Evolutionary conservation across 805 yeast species (phyloP).

Genomic region (Pichia kluyveri): DNA sequence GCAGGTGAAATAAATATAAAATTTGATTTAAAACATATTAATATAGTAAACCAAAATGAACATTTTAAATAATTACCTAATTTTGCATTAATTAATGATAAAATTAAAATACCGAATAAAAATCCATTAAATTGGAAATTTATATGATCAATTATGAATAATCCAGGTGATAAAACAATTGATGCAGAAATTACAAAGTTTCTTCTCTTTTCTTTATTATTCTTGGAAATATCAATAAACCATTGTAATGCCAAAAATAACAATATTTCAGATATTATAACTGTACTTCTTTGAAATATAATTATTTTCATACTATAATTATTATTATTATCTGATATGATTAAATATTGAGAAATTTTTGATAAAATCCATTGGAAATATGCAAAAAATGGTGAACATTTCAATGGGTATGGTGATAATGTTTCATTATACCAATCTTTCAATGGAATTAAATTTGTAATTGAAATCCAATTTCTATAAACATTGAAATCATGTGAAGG

Average conservation of each 20-base stretch:
- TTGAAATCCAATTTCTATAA: slow-evolving; percentile 94
- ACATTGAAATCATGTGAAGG: slow-evolving; percentile 96
- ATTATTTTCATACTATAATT: slow-evolving; percentile 70
- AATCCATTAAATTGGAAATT: slow-evolving; percentile 97
- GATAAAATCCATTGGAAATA: slow-evolving; percentile 83
- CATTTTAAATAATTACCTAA: slow-evolving; percentile 46
- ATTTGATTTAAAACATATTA: slow-evolving; percentile 91
- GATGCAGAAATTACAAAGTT: slow-evolving; percentile 75
- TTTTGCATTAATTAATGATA: slow-evolving; percentile 65
- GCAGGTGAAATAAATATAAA: slow-evolving; percentile 93
- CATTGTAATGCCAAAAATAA: slow-evolving; percentile 64
- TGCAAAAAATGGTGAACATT: slow-evolving; percentile 97
- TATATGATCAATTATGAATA: slow-evolving; percentile 85
- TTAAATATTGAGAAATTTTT: slow-evolving; percentile 35
- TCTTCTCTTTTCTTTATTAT: slow-evolving; percentile 31
- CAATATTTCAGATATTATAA: slow-evolving; percentile 65
- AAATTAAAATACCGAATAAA: slow-evolving; percentile 74
- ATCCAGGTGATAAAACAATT: slow-evolving; percentile 79
- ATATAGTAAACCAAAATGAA: slow-evolving; percentile 61
- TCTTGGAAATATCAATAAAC: slow-evolving; percentile 43
- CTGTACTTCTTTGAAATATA: slow-evolving; percentile 74
- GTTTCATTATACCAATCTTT: slow-evolving; percentile 75
- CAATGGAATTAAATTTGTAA: slow-evolving; percentile 69
- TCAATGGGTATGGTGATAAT: slow-evolving; percentile 86
- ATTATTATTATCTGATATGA: slow-evolving; percentile 31